Evolutionary conservation across 306 rosid genomes (phyloP).

Genomic region (Prinsepia uniflora): DNA sequence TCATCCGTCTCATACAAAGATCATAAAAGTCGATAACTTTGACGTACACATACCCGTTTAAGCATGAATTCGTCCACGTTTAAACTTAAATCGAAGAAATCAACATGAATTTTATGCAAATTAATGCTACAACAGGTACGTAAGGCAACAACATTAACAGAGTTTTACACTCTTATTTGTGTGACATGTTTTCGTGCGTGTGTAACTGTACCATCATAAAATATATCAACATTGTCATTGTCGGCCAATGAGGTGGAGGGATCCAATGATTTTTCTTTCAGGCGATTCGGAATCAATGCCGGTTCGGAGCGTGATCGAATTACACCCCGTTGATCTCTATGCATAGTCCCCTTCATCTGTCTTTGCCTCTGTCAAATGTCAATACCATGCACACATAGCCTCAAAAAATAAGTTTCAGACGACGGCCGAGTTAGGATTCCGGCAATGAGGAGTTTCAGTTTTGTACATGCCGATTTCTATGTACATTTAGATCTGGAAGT

Average conservation of each 20-base stretch:
- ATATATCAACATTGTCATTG: neutral
- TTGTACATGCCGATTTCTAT: neutral
- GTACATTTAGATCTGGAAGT: conserved; percentile 8
- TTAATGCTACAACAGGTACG: no score
- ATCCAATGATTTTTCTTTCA: neutral
- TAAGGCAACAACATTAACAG: no score
- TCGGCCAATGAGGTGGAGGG: neutral
- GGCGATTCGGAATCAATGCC: neutral
- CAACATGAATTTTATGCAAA: no score
- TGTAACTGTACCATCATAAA: conserved; percentile 9
- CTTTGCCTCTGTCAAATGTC: neutral
- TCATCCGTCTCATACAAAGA: neutral
- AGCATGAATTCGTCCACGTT: neutral
- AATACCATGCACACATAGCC: neutral
- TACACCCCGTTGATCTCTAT: conserved; percentile 8
- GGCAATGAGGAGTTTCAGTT: neutral
- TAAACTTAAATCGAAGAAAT: neutral
- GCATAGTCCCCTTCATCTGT: neutral
- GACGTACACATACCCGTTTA: neutral
- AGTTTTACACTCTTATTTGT: no score
- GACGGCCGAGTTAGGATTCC: no score
- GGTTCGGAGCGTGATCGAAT: conserved; percentile 20
- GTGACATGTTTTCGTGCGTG: neutral
- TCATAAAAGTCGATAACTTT: neutral
- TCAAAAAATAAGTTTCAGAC: neutral